Conservation (phyloP, 2,329 filamentous ascomycete species). For the Sporothrix inflata region DNA sequence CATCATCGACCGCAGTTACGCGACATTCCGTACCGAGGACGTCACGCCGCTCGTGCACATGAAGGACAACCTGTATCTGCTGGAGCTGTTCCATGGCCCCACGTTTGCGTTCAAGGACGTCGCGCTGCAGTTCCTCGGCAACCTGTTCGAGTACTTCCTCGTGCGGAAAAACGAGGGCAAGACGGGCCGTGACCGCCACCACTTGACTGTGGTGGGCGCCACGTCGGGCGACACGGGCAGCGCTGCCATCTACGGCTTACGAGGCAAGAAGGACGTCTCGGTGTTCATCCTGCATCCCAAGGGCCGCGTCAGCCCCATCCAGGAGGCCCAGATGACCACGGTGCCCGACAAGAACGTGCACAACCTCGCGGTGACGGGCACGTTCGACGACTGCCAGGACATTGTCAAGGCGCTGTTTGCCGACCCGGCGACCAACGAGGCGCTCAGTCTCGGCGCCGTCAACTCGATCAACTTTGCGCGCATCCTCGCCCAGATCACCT, state of each 20-base stretch:
- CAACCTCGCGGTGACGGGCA: slow-evolving; percentile 85
- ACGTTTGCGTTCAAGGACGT: slow-evolving; percentile 96
- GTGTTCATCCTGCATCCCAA: slow-evolving; percentile 95
- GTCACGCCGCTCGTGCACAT: slow-evolving; percentile 81
- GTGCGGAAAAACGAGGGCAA: slow-evolving; percentile 73
- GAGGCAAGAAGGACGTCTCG: slow-evolving; percentile 95
- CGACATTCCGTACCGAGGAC: slow-evolving; percentile 80
- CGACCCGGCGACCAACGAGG: slow-evolving; percentile 80
- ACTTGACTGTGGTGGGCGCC: slow-evolving; percentile 83
- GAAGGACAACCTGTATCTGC: slow-evolving; percentile 74
- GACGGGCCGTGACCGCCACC: slow-evolving; percentile 68
- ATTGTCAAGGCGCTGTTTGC: slow-evolving; percentile 92
- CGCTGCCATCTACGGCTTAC: slow-evolving; percentile 91
- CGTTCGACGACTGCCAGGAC: slow-evolving; percentile 97
- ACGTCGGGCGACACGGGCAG: slow-evolving; percentile 91
- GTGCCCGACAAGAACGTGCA: slow-evolving; percentile 89
- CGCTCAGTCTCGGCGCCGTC: slow-evolving; percentile 84
- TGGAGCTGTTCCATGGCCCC: slow-evolving; percentile 95
- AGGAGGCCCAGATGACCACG: slow-evolving; percentile 97
- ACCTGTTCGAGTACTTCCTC: slow-evolving; percentile 89
- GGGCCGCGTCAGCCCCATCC: slow-evolving; percentile 86
- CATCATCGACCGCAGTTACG: slow-evolving; percentile 84
- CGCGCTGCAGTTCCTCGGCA: slow-evolving; percentile 92
- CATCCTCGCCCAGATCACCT: slow-evolving; percentile 94
- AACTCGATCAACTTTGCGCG: slow-evolving; percentile 97